Conservation (phyloP, 2,329 filamentous ascomycete species). For the Didymella lethalis region DNA sequence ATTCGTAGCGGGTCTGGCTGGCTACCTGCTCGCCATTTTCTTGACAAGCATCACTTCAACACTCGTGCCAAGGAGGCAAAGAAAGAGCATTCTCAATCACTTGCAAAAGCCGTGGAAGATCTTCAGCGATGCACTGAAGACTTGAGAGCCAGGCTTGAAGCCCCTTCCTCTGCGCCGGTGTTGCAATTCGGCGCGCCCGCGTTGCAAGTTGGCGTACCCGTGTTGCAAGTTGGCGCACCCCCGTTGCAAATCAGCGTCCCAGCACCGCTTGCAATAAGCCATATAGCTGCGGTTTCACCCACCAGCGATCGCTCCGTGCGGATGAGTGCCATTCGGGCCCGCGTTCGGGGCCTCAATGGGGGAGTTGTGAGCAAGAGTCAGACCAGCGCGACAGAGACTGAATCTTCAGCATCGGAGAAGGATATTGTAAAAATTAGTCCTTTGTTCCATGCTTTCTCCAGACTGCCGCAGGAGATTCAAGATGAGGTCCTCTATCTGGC, state of each 20-base stretch:
- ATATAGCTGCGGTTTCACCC: neutral
- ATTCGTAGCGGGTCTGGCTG: constrained; percentile 43
- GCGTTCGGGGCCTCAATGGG: too few relatives aligned
- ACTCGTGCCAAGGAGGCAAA: constrained; percentile 13
- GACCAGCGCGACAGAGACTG: constrained; percentile 13
- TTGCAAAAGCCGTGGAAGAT: neutral
- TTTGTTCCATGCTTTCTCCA: constrained; percentile 38
- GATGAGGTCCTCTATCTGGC: constrained; percentile 38
- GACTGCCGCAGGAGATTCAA: constrained; percentile 41
- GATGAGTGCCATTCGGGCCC: neutral
- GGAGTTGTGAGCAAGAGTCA: neutral
- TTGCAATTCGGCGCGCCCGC: too few relatives aligned
- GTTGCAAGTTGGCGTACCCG: too few relatives aligned
- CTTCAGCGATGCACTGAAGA: neutral
- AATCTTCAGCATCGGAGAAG: constrained; percentile 14
- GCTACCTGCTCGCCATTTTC: constrained; percentile 41
- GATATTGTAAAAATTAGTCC: constrained; percentile 38
- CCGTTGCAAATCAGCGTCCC: neutral
- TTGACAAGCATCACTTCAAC: constrained; percentile 38
- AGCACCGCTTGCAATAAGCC: neutral
- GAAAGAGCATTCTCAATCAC: neutral
- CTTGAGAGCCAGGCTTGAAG: neutral
- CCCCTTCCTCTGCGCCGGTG: neutral
- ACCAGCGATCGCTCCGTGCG: neutral
- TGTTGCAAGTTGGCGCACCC: too few relatives aligned